Conservation (phyloP, 2,329 filamentous ascomycete genomes). For the Fusarium mangiferae region DNA sequence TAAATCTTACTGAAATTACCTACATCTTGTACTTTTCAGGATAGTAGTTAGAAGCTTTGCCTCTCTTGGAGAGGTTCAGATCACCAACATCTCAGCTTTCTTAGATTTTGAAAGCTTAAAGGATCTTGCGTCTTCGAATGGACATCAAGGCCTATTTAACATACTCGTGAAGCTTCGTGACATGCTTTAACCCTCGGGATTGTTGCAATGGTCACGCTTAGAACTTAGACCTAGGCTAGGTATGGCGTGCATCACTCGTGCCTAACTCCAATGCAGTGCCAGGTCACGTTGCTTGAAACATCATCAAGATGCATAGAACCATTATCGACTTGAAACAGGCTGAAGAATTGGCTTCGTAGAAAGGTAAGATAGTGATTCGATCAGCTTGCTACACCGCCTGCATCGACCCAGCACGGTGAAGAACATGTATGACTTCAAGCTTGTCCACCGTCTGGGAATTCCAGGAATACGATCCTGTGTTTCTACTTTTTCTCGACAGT, state of each 20-base stretch:
- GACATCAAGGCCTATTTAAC: accelerated
- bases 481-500: background rate
- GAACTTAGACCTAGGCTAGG: background rate
- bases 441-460: background rate
- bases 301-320: background rate
- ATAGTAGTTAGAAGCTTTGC: background rate
- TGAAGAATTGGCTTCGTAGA: background rate
- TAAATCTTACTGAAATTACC: background rate
- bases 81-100: background rate
- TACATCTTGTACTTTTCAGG: background rate
- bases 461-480: too few relatives aligned
- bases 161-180: background rate
- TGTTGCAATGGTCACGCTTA: background rate
- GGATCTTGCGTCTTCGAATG: background rate
- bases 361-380: background rate
- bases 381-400: background rate
- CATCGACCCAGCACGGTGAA: background rate
- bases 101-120: background rate
- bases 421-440: background rate
- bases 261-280: background rate
- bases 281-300: background rate
- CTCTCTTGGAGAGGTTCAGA: background rate
- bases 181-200: background rate
- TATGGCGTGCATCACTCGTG: background rate
- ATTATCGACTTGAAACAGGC: too few relatives aligned